These are phyloP conservation scores for Persicaria maculosa DNA, from an alignment of 148 eudicot genomes.

Conservation along the genomic window DNA sequence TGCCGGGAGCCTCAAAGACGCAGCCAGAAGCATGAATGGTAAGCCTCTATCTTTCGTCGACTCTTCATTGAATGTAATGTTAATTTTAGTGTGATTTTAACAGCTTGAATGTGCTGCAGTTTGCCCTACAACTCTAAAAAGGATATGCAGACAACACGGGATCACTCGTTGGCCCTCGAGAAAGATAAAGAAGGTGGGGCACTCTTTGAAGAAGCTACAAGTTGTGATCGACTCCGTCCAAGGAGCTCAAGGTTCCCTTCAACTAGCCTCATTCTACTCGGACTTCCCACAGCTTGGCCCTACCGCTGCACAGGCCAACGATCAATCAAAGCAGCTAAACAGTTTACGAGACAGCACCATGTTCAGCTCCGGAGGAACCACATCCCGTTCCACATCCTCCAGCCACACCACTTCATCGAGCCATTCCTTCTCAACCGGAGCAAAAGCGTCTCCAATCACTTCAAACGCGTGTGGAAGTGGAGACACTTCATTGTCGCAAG, in stretches of 20 bases:
- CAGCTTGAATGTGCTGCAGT: slow-evolving; percentile 34
- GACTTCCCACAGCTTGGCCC: slow-evolving; percentile 56
- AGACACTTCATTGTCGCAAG: slow-evolving; percentile 27
- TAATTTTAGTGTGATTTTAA: too few relatives aligned
- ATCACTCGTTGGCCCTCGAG: slow-evolving; percentile 98
- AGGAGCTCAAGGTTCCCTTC: slow-evolving; percentile 76
- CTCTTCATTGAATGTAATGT: background rate
- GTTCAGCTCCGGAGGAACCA: slow-evolving; percentile 38
- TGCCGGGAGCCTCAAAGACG: slow-evolving; percentile 91
- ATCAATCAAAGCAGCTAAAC: slow-evolving; percentile 25
- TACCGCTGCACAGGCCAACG: slow-evolving; percentile 21
- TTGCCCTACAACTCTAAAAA: slow-evolving; percentile 92
- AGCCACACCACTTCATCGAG: slow-evolving; percentile 70
- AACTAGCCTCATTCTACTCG: slow-evolving; percentile 63
- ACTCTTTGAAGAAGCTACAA: slow-evolving; percentile 80
- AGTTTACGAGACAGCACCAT: slow-evolving; percentile 37
- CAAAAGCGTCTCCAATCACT: slow-evolving; percentile 27
- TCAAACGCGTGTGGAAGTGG: slow-evolving; percentile 23
- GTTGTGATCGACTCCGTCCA: slow-evolving; percentile 77
- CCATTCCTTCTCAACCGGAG: slow-evolving; percentile 39
- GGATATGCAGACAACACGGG: slow-evolving; percentile 95
- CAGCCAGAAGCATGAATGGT: slow-evolving; percentile 91
- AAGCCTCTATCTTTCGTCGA: slow-evolving; percentile 13
- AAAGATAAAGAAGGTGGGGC: slow-evolving; percentile 92
- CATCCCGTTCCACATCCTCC: slow-evolving; percentile 42